Percentiles rank a stretch among this genome's conserved stretches.
phyloP scores from a whole-genome alignment of 495 filamentous ascomycete genomes.

The Aspergillus indologenus region DNA sequence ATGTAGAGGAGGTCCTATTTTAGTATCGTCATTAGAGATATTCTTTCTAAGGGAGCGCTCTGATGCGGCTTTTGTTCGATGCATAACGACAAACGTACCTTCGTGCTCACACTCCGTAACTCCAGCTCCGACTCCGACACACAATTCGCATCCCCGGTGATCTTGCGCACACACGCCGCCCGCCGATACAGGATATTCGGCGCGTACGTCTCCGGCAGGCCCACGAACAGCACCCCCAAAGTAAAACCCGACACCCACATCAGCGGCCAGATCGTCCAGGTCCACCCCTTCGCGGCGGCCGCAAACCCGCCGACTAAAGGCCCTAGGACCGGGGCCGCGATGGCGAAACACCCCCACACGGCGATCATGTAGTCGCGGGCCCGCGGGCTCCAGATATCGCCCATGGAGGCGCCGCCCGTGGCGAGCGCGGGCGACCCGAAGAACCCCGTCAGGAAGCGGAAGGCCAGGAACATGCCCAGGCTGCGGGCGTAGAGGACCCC shows the following conservation, averaged over 20 bases:
- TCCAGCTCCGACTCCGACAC: conserved; percentile 45
- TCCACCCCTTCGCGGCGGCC: conserved; percentile 47
- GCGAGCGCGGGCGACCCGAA: conserved; percentile 42
- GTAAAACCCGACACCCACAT: conserved; percentile 45
- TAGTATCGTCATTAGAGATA: too few relatives aligned
- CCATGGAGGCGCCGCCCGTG: conserved; percentile 49
- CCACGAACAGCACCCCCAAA: conserved; percentile 48
- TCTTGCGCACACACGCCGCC: conserved; percentile 46
- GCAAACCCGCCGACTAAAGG: too few relatives aligned
- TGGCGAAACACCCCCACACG: too few relatives aligned
- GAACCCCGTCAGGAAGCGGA: conserved; percentile 50
- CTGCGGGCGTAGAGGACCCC: conserved; percentile 38
- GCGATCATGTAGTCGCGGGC: too few relatives aligned
- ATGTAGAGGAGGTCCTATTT: too few relatives aligned
- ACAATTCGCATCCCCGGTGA: conserved; percentile 32
- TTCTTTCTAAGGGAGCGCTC: too few relatives aligned
- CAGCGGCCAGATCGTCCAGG: conserved; percentile 48
- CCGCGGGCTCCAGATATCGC: too few relatives aligned
- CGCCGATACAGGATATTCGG: conserved; percentile 55
- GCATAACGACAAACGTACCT: conserved; percentile 9
- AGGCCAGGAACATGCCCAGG: conserved; percentile 38
- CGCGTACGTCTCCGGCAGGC: conserved; percentile 55
- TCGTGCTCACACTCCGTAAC: conserved; percentile 24
- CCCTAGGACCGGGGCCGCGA: too few relatives aligned
- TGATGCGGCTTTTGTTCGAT: too few relatives aligned